A percentile compares a stretch with the other conserved stretches of the same genome.
phyloP scores from a whole-genome alignment of 345 rosid genomes.

The Populus nigra region DNA sequence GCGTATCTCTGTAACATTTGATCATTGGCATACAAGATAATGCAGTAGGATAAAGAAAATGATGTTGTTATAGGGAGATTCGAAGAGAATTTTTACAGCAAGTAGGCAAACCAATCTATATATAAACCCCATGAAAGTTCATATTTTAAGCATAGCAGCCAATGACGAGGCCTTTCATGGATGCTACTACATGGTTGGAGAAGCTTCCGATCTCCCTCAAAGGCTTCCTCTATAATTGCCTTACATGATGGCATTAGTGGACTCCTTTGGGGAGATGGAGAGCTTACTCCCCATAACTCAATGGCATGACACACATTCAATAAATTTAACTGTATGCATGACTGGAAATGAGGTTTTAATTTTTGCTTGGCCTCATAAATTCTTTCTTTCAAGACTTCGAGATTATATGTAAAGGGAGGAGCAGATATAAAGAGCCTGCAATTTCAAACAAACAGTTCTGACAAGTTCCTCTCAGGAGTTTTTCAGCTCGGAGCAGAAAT shows the following conservation, averaged over 20 bases:
- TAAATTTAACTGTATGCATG: background rate
- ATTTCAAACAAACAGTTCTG: background rate
- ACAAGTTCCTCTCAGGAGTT: background rate
- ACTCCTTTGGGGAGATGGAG: background rate
- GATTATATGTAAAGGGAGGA: background rate
- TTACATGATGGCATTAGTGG: background rate
- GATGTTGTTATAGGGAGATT: background rate
- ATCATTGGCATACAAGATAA: background rate
- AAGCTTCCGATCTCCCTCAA: constrained; percentile 25
- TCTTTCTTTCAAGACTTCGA: background rate
- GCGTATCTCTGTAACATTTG: background rate
- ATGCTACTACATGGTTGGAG: constrained; percentile 4
- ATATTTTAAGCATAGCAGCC: background rate
- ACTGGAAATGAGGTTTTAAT: background rate
- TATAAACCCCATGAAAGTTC: background rate
- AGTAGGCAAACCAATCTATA: background rate
- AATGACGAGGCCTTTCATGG: background rate
- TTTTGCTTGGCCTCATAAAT: background rate
- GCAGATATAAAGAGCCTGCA: background rate
- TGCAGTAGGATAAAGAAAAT: background rate
- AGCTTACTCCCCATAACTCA: constrained; percentile 5
- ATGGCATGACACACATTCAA: background rate
- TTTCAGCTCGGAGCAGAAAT: background rate
- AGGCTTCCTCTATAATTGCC: constrained; percentile 13
- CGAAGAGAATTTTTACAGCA: background rate